Base-by-base conservation (phyloP, 2,329 filamentous ascomycete species). In the Penicillium janthinellum region DNA sequence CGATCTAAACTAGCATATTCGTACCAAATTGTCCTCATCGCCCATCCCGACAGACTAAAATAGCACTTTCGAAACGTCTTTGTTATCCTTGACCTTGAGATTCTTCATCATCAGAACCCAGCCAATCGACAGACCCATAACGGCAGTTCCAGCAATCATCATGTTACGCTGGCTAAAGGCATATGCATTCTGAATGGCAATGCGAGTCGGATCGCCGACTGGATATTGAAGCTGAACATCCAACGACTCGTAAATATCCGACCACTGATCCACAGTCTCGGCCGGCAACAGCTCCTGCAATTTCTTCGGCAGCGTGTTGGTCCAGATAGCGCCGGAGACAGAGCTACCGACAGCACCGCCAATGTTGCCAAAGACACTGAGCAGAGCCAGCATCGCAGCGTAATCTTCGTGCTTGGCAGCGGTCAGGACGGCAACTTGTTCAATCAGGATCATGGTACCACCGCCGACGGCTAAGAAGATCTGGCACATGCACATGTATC, bases 311-410 rank as follows among this genome's bases (percentile, higher is more conserved):
- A 88, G 84, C 0, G 83, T 81, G 57, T 82, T 80, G 0, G 81
- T 84, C 86, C 86, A 89, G 65, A 89, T 86, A 22, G 85, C 85
- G 0, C 79, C 80, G 1, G 86, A 80, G 45, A 89, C 80, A 11
- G 84, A 81, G 7, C 74, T 77, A 1, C 85, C 85, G 8, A 86
- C 72, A 0, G 84, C 82, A 11, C 77, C 79, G 20, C 85, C 86
- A 7, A 88, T 76, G 54, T 78, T 81, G 39, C 80, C 78, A 50
- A 86, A 83, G 7, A 88, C 78, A 44, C 80, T 81, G 35, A 84
- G 75, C 11, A 89, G 70, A 11, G 85, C 83, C 37, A 87, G 74
- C 41, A 83, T 78, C 14, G 81, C 79, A 6, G 85, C 82, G 11
- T 88, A 77, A 62, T 86, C 79, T 58, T 85, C 78, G 61, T 88